Evolutionary conservation across 2,329 filamentous ascomycete genomes (phyloP), one percentile per base, ranked within the genome.

Genomic region (Beauveria sp.): DNA sequence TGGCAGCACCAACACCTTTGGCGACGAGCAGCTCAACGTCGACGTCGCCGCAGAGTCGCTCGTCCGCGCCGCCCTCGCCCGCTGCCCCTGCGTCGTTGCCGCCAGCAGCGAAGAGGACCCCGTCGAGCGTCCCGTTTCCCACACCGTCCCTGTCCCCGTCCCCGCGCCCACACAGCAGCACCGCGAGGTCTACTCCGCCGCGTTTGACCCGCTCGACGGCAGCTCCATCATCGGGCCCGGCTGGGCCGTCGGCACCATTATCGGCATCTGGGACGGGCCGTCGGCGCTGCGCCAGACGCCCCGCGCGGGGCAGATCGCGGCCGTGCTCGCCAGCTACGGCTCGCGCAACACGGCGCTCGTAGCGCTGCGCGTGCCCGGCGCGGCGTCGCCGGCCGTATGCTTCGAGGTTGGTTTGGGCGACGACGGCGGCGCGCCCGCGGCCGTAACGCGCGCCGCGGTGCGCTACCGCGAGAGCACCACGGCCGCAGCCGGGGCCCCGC

Each of bases 181-280:
- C 20, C 54, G 58, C 10, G 80, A 85, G 66, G 68, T 73, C 31
- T 87, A 87, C 71, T 80, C 83, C 0, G 71, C 86, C 9, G 84
- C 83, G 0, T 88, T 87, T 66, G 85, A 88, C 66, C 85, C 85
- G 0, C 77, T 88, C 0, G 85, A 88, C 65, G 85, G 85, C 12
- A 84, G 81, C 70, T 86, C 82, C 64, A 84, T 85, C 66, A 83
- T 85, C 49, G 80, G 75, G 0, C 76, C 82, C 1, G 84, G 84
- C 67, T 85, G 82, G 82, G 76, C 80, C 0, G 82, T 85, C 9
- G 82, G 82, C 24, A 79, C 83, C 52, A 87, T 88, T 63, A 72
- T 86, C 18, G 84, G 84, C 8, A 71, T 88, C 45, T 88, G 85
- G 82, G 76, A 79, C 34, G 81, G 81, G 2, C 43, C 65, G 0